Conservation (phyloP, 768 basidiomycete species). For the Holtermanniella nyarrowii region DNA sequence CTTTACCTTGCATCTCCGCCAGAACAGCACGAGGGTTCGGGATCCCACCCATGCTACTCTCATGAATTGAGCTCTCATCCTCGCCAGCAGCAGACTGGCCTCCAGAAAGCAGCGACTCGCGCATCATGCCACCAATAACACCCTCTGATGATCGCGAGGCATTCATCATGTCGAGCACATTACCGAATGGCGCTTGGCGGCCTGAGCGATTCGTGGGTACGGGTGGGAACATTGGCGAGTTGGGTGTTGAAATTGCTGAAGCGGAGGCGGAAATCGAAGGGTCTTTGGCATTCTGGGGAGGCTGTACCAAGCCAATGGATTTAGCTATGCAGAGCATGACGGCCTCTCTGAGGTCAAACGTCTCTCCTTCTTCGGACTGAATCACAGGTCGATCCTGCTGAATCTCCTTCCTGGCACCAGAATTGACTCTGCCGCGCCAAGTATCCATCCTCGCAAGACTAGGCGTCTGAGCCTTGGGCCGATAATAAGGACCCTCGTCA, state of each 20-base stretch:
- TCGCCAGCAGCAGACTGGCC: conserved; percentile 23
- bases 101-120: conserved; percentile 17
- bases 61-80: conserved; percentile 24
- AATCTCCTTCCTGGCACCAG: conserved; percentile 9
- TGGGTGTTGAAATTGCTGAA: conserved; percentile 37
- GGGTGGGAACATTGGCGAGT: conserved; percentile 35
- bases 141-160: conserved; percentile 24
- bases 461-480: conserved; percentile 30
- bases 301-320: conserved; percentile 86
- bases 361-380: conserved; percentile 8
- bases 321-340: conserved; percentile 97
- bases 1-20: conserved; percentile 85
- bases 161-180: conserved; percentile 39
- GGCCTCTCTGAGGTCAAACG: conserved; percentile 84
- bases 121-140: conserved; percentile 30
- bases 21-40: conserved; percentile 45
- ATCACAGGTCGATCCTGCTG: conserved; percentile 5
- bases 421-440: conserved; percentile 25
- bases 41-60: conserved; percentile 25
- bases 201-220: conserved; percentile 7
- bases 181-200: conserved; percentile 28
- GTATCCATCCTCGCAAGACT: conserved; percentile 37
- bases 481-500: conserved; percentile 32
- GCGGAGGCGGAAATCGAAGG: conserved; percentile 25
- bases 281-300: conserved; percentile 34